Base-by-base conservation (phyloP, 768 basidiomycete species). In the Guyanaporus albipodus region DNA sequence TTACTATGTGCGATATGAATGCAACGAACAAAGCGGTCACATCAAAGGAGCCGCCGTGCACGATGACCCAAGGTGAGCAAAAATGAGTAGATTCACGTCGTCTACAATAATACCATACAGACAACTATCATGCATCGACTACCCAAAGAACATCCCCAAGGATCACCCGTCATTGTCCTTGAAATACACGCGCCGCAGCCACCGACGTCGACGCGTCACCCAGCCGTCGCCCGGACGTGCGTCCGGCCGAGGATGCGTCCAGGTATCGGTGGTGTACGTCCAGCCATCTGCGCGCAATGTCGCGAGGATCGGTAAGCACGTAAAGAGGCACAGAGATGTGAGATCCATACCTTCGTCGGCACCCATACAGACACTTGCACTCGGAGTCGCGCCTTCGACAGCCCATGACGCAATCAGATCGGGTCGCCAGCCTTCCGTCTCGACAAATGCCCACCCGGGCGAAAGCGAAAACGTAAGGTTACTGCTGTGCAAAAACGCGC, bases 381-480 rank as follows among this genome's bases (percentile, higher is more conserved):
- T 21, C 8, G 46, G 45, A 11, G 17, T 4, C 2, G 28, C 11
- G 22, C 22, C 38, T 2, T 55, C 48, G 5, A 47, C 67, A 0
- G 72, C 71, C 87, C 87, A 91, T 5, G 57, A 60, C 4, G 74
- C 83, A 22, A 68, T 67, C 7, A 80, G 42, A 64, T 90, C 88
- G 22, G 78, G 73, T 42, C 83, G 71, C 89, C 88, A 91, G 43
- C 84, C 80, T 54, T 91, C 88, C 0, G 82, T 82, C 50, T 80
- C 76, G 7, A 90, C 78, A 48, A 89, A 91, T 1, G 70, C 60
- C 87, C 87, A 91, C 0, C 82, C 83, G 4, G 78, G 73, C 3
- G 80, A 76, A n/a, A 91, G 79, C 8, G 81, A 78, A 55, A 91
- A 89, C 2, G 85, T 87, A 45, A 90, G 73, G 71, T 86, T 86